phyloP scores from a whole-genome alignment of 139 green algal species.

The Chlorella sp. region DNA sequence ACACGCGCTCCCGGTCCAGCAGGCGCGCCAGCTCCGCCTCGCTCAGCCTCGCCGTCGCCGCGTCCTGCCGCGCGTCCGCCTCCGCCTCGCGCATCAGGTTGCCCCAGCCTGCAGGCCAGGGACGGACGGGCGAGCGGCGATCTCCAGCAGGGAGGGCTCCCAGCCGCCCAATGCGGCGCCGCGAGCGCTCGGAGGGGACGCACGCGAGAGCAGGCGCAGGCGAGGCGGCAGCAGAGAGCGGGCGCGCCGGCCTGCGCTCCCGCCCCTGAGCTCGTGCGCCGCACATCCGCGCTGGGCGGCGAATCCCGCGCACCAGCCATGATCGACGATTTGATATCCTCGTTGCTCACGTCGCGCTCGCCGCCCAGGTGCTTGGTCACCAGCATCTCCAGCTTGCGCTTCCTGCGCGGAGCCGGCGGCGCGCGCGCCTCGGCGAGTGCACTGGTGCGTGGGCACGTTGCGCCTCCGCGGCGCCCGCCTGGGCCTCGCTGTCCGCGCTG shows the following conservation, averaged over 20 bases:
- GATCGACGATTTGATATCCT: conserved; percentile 20
- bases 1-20: conserved; percentile 21
- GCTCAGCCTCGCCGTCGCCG: neutral
- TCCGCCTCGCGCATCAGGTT: conserved; percentile 16
- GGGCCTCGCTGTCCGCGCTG: neutral
- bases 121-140: neutral
- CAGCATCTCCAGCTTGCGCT: conserved; percentile 29
- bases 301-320: neutral
- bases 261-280: neutral
- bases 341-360: conserved; percentile 6
- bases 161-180: neutral
- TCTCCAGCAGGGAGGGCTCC: neutral
- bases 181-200: neutral
- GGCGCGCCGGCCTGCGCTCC: neutral
- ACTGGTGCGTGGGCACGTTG: too few species aligned
- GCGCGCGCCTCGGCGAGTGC: too few species aligned
- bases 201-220: neutral
- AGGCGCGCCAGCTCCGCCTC: conserved; percentile 22
- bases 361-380: conserved; percentile 21
- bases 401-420: neutral
- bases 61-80: neutral
- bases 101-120: conserved; percentile 8
- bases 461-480: neutral
- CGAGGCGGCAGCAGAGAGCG: neutral
- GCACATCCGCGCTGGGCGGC: neutral